These are phyloP conservation scores for Neostapfia colusana DNA, from an alignment of 176 grass and related monocot species.

Conservation along the genomic window DNA sequence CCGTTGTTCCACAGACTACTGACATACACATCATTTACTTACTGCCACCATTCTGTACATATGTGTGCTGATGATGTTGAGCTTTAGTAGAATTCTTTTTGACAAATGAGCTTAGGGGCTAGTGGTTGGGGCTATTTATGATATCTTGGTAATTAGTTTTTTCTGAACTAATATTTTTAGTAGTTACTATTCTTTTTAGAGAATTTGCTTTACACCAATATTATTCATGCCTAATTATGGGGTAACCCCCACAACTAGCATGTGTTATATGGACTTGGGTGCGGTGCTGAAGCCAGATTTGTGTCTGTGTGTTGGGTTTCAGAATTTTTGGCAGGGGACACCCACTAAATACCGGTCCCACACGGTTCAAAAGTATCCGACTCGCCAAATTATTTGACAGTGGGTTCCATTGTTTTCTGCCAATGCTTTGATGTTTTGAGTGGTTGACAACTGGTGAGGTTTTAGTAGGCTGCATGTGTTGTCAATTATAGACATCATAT, in stretches of 20 bases:
- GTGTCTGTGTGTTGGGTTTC: background rate
- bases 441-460: background rate
- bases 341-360: background rate
- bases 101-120: slow-evolving; percentile 21
- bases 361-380: background rate
- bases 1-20: too few relatives aligned
- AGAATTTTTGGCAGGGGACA: too few relatives aligned
- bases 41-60: slow-evolving; percentile 2
- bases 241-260: background rate
- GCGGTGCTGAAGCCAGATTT: background rate
- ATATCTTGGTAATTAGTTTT: background rate
- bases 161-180: too few relatives aligned
- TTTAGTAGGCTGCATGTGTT: slow-evolving; percentile 14
- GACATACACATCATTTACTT: background rate
- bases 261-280: background rate
- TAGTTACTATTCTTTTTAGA: slow-evolving; percentile 12
- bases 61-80: slow-evolving; percentile 7
- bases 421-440: background rate
- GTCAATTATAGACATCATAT: slow-evolving; percentile 4
- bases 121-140: slow-evolving; percentile 9
- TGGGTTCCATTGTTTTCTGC: slow-evolving; percentile 1
- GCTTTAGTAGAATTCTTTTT: background rate
- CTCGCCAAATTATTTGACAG: background rate
- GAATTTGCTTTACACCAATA: background rate
- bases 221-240: background rate